Evolutionary conservation across 768 basidiomycete genomes (phyloP).

Genomic region (Gloeopeniophorella convolvens): DNA sequence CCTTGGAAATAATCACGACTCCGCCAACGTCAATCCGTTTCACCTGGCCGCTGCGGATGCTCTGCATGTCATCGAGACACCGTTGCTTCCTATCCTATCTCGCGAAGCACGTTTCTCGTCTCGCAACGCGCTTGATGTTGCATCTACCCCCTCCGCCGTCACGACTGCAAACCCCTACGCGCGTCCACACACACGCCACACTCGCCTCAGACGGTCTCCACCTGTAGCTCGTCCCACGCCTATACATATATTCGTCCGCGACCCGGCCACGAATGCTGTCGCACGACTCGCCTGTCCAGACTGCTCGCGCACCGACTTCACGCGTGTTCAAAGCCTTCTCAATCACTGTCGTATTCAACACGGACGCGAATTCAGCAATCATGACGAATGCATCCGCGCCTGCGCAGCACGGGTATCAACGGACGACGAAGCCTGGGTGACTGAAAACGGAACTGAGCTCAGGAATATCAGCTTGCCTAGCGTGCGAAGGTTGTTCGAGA

Average conservation of each 20-base stretch:
- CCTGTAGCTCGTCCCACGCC: conserved; percentile 22
- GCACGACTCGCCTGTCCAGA: conserved; percentile 37
- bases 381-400: conserved; percentile 44
- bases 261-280: conserved; percentile 28
- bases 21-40: conserved; percentile 23
- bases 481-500: conserved; percentile 41
- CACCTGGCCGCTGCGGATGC: conserved; percentile 38
- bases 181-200: conserved; percentile 27
- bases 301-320: conserved; percentile 42
- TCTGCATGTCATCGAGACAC: conserved; percentile 35
- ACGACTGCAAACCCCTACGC: conserved; percentile 20
- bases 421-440: conserved; percentile 30
- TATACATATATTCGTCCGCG: conserved; percentile 33
- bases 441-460: conserved; percentile 35
- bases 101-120: conserved; percentile 21
- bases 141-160: conserved; percentile 19
- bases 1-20: background rate
- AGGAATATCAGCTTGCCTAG: conserved; percentile 40
- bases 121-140: conserved; percentile 22
- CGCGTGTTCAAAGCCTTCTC: conserved; percentile 44
- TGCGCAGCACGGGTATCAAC: conserved; percentile 35
- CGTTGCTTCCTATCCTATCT: conserved; percentile 34
- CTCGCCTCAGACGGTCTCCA: conserved; percentile 21
- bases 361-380: conserved; percentile 41
- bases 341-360: conserved; percentile 49